Evolutionary conservation across 164 flowering plant species (phyloP).

Genomic region (Liquidambar formosana): DNA sequence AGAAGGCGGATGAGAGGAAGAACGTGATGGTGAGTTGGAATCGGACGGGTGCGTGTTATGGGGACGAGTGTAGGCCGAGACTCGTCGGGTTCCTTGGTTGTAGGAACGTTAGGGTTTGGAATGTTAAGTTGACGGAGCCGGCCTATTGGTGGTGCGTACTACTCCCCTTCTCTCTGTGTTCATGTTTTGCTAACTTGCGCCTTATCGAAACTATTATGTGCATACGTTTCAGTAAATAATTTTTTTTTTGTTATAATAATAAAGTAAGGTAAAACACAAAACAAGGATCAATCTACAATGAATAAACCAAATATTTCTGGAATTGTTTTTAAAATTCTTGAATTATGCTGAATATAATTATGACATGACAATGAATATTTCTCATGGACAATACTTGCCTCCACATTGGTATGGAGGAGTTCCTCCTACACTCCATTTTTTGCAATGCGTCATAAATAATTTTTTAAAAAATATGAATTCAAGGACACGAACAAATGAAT

Average conservation of each 20-base stretch:
- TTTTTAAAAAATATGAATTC: no score
- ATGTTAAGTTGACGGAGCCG: conserved; percentile 51
- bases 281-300: no score
- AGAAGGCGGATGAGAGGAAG: conserved; percentile 52
- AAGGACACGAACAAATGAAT: no score
- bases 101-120: conserved; percentile 49
- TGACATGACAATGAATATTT: no score
- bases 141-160: conserved; percentile 80
- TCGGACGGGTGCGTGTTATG: conserved; percentile 62
- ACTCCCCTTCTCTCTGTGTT: background rate
- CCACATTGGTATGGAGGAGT: no score
- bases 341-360: no score
- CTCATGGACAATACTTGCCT: no score
- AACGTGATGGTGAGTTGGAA: conserved; percentile 98
- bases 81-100: conserved; percentile 70
- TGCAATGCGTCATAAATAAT: no score
- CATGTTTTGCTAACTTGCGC: background rate
- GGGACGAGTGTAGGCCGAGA: conserved; percentile 89
- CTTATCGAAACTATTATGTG: background rate
- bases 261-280: no score
- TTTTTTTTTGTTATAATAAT: background rate
- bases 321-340: no score
- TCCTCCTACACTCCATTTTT: no score
- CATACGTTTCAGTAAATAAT: background rate
- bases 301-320: no score